Evolutionary conservation across 345 rosid genomes (phyloP).

Genomic region (Garcia nutans): DNA sequence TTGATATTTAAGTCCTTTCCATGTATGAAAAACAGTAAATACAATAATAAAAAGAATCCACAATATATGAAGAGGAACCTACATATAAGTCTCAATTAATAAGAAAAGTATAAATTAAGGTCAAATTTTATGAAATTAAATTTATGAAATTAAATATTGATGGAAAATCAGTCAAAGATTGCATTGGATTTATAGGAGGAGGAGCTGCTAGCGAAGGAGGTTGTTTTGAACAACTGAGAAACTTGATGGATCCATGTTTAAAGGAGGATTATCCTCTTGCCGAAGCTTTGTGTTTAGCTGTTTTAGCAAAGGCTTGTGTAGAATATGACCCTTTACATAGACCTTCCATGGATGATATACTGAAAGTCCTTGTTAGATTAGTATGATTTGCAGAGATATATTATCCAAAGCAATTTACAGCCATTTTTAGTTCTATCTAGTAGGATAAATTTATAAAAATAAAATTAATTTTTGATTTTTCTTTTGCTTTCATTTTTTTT

Average conservation of each 20-base stretch:
- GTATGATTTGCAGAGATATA: conserved; percentile 15
- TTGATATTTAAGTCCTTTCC: too few species aligned
- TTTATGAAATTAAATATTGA: too few species aligned
- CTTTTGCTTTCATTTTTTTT: neutral
- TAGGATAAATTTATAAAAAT: too few species aligned
- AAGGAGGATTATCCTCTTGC: conserved; percentile 47
- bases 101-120: too few species aligned
- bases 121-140: too few species aligned
- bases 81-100: too few species aligned
- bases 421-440: neutral
- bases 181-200: conserved; percentile 44
- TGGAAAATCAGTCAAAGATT: conserved; percentile 35
- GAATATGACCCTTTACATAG: conserved; percentile 55
- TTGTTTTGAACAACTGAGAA: conserved; percentile 54
- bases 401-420: neutral
- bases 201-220: conserved; percentile 39
- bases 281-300: conserved; percentile 53
- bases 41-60: too few species aligned
- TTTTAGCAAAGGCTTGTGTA: conserved; percentile 58
- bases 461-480: neutral
- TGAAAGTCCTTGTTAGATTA: conserved; percentile 56
- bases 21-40: too few species aligned
- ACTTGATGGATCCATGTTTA: conserved; percentile 52
- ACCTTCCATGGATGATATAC: conserved; percentile 53
- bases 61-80: too few species aligned